Evolutionary conservation across 164 flowering plant species (phyloP).

Genomic region (Dillenia suffruticosa): DNA sequence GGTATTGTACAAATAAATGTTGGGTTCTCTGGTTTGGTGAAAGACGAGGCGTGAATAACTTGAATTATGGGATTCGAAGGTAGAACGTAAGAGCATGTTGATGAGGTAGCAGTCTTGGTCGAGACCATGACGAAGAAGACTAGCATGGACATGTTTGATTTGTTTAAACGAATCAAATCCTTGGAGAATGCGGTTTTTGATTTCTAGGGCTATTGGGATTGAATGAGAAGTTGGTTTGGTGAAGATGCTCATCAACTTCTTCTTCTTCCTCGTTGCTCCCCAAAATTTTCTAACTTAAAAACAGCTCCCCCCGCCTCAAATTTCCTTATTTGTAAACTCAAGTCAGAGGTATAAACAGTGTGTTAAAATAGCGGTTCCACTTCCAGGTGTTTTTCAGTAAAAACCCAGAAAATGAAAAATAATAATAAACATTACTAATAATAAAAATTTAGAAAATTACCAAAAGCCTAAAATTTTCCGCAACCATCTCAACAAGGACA

Average conservation of each 20-base stretch:
- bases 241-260: constrained; percentile 16
- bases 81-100: constrained; percentile 17
- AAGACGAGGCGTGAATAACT: constrained; percentile 18
- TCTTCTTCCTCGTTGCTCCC: neutral
- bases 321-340: no score
- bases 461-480: no score
- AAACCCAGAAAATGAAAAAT: no score
- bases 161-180: constrained; percentile 19
- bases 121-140: constrained; percentile 17
- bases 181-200: constrained; percentile 11
- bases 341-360: no score
- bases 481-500: no score
- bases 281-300: neutral
- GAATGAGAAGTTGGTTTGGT: constrained; percentile 8
- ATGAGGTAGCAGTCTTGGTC: constrained; percentile 18
- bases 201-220: constrained; percentile 14
- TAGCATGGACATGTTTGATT: constrained; percentile 21
- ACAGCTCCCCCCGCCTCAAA: no score
- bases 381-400: no score
- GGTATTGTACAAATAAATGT: constrained; percentile 28
- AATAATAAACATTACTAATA: no score
- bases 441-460: no score
- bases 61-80: constrained; percentile 11
- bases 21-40: constrained; percentile 11
- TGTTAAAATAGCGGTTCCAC: no score